phyloP scores from a whole-genome alignment of 306 rosid genomes.

The Casuarina glauca region DNA sequence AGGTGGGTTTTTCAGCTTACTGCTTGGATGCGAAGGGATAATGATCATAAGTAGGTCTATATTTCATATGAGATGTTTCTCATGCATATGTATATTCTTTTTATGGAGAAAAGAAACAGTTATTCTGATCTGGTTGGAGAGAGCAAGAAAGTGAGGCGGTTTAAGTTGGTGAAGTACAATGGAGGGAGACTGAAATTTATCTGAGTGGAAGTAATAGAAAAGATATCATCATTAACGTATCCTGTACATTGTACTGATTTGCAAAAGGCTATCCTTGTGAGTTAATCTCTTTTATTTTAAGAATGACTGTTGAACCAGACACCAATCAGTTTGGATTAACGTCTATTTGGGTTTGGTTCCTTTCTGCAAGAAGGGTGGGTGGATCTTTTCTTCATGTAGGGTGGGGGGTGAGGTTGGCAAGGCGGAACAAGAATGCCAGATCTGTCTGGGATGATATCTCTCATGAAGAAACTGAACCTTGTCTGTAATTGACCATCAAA shows the following conservation, averaged over 20 bases:
- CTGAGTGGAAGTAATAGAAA: background rate
- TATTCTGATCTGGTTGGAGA: background rate
- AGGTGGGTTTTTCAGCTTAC: background rate
- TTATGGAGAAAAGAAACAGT: background rate
- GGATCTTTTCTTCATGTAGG: background rate
- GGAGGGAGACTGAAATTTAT: background rate
- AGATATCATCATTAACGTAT: background rate
- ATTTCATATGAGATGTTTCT: background rate
- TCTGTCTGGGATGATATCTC: background rate
- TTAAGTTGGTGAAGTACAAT: background rate
- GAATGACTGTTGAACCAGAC: background rate
- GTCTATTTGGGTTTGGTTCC: background rate
- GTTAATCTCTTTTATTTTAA: background rate
- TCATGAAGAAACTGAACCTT: background rate
- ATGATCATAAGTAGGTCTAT: background rate
- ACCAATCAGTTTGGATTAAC: background rate
- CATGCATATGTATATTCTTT: too few relatives aligned
- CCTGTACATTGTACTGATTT: background rate
- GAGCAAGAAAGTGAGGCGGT: background rate
- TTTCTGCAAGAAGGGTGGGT: background rate
- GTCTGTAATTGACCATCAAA: background rate
- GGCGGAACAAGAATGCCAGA: background rate
- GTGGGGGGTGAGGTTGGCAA: background rate
- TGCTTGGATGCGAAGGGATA: background rate
- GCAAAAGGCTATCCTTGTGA: background rate